Evolutionary conservation across 1,139 yeast genomes (phyloP), one percentile per base, ranked within the genome.

Genomic region (Yamadazyma friedrichii): DNA sequence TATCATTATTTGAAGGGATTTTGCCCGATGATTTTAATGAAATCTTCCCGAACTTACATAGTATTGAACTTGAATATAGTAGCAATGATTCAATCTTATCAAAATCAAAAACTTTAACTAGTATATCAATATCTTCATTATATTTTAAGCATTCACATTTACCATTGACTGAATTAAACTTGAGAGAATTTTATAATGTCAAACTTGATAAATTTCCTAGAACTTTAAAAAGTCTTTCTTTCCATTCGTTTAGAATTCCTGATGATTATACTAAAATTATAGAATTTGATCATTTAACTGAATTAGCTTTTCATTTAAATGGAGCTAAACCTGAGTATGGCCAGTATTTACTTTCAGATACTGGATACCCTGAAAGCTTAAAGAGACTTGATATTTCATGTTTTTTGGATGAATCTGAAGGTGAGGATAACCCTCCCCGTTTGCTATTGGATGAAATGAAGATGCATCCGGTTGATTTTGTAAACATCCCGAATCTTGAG

Each of bases 401-500:
- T 17, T 26, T 12, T 8, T 6, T 10, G 13, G 24, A 16, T 6
- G 24, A 15, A 15, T 6, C 3, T 25, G 36, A 33, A 13, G 13
- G 3, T 15, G 22, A 15, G 13, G 30, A n/a, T 8, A 20, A 20
- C 8, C 8, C 8, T 20, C 24, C 8, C 5, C 24, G 5, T 5
- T 8, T 20, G 24, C 5, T 20, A 20, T 20, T 20, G 8, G 29
- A 31, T 9, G 34, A 16, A 11, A 11, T 16, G 25, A 11, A 9
- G 25, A 6, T 10, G n/a, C 3, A 12, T 33, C 13, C 22, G 15
- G 20, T 33, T 16, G 9, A 9, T 13, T 13, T 11, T 6, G 13
- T 33, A 8, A 33, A 33, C 13, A 33, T 33, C 10, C 36, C 36
- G 4, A 26, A 33, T 26, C 12, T 33, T 13, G 36, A 33, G 15